A percentile compares a stretch with the other conserved stretches of the same genome.
These are phyloP conservation scores for Aspergillus alliaceus DNA, from an alignment of 2,329 filamentous ascomycete species.

Conservation along the genomic window DNA sequence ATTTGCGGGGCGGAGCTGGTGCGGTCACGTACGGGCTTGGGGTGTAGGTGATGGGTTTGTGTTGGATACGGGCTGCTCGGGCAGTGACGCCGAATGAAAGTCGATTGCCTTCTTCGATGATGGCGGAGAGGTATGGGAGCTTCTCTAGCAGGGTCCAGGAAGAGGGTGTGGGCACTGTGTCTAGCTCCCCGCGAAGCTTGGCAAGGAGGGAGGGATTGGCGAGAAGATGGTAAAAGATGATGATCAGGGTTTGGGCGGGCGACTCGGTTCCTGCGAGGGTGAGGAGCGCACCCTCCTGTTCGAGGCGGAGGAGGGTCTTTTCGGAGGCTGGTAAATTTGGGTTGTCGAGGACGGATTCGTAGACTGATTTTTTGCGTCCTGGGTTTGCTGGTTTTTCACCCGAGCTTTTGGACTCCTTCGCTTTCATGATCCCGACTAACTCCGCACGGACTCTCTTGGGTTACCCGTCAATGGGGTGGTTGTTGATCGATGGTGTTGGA, in stretches of 20 bases:
- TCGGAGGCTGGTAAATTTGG: constrained; percentile 25
- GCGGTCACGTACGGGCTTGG: constrained; percentile 19
- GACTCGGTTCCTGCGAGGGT: constrained; percentile 29
- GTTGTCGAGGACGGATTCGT: constrained; percentile 25
- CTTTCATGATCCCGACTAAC: constrained; percentile 15
- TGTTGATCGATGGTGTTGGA: neutral
- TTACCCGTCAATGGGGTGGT: neutral
- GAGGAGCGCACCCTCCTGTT: constrained; percentile 30
- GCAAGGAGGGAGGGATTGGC: constrained; percentile 15
- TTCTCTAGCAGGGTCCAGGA: constrained; percentile 32
- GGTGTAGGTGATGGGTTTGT: constrained; percentile 10
- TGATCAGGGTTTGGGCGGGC: constrained; percentile 24
- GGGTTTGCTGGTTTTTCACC: neutral
- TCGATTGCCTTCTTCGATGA: constrained; percentile 34
- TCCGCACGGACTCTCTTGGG: neutral
- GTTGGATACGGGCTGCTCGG: constrained; percentile 31
- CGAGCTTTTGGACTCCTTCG: neutral
- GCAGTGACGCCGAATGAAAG: constrained; percentile 42
- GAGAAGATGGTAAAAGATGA: constrained; percentile 21
- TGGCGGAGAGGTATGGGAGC: constrained; percentile 43
- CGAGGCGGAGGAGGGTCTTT: constrained; percentile 27
- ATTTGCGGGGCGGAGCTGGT: constrained; percentile 12
- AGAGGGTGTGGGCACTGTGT: neutral
- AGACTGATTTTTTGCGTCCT: constrained; percentile 23
- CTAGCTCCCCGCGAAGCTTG: constrained; percentile 21